Percentiles rank a stretch among this genome's conserved stretches.
Conservation (phyloP, 805 yeast genomes). For the Teunomyces lycoperdinae region DNA sequence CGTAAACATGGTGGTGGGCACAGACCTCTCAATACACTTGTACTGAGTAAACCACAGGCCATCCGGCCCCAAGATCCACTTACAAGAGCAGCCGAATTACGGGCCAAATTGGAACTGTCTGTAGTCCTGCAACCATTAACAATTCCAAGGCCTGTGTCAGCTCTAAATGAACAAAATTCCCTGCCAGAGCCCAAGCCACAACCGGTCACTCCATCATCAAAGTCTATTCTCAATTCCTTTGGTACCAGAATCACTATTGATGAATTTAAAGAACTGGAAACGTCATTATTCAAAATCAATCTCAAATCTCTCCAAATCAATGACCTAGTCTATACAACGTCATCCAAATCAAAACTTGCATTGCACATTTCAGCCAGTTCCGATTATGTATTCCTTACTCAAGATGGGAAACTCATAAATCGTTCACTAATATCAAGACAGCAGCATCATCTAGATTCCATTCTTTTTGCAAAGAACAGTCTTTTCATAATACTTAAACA, state of each 20-base stretch:
- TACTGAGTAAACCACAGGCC: background rate
- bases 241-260: background rate
- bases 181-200: background rate
- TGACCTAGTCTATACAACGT: background rate
- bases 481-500: constrained; percentile 6
- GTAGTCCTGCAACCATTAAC: background rate
- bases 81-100: background rate
- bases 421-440: constrained; percentile 3
- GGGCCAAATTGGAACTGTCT: background rate
- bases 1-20: constrained; percentile 8
- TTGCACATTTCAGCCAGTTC: constrained; percentile 3
- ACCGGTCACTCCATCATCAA: background rate
- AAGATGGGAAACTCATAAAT: constrained; percentile 4
- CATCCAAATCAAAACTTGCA: background rate
- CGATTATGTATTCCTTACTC: constrained; percentile 5
- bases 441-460: constrained; percentile 2
- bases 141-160: background rate
- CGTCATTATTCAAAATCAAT: background rate
- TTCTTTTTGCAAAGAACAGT: constrained; percentile 7
- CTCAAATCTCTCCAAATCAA: background rate
- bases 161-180: too few species aligned
- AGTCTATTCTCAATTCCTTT: constrained; percentile 1
- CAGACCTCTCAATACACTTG: constrained; percentile 6
- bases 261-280: background rate
- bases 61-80: constrained; percentile 2